Evolutionary conservation across 108 stramenopile genomes (phyloP).

Genomic region (Aurantiochytrium sp.): DNA sequence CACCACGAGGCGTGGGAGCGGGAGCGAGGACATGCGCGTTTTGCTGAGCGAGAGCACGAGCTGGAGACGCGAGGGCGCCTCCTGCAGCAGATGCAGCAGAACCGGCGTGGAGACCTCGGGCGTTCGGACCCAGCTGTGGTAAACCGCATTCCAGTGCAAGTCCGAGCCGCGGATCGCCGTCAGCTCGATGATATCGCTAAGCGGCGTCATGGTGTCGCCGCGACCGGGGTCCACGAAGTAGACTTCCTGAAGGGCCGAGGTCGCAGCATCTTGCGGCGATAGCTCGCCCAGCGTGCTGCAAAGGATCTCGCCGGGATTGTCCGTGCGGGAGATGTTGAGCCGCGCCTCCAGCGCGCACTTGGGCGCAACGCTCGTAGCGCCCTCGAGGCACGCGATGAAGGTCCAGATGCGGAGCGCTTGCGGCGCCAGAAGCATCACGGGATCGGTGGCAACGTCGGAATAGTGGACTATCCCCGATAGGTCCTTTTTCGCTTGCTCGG

Average conservation of each 20-base stretch:
- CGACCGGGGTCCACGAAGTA: constrained; percentile 12
- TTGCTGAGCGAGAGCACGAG: constrained; percentile 24
- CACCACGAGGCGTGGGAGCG: background rate
- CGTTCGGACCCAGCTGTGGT: constrained; percentile 29
- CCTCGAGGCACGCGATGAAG: background rate
- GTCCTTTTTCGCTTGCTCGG: background rate
- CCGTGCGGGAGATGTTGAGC: background rate
- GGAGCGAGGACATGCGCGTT: constrained; percentile 9
- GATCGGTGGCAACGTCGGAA: constrained; percentile 4
- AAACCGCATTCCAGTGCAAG: constrained; percentile 23
- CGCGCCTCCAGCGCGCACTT: background rate
- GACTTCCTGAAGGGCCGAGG: background rate
- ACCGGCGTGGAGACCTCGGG: constrained; percentile 28
- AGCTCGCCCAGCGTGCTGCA: background rate
- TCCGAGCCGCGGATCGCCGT: background rate
- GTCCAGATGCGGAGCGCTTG: background rate
- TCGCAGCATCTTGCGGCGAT: background rate
- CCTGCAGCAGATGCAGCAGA: constrained; percentile 24
- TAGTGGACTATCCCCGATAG: background rate
- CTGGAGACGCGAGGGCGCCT: constrained; percentile 12
- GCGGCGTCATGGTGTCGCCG: constrained; percentile 12
- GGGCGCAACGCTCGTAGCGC: background rate
- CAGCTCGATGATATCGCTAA: constrained; percentile 22
- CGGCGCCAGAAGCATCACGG: constrained; percentile 4
- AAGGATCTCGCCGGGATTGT: constrained; percentile 27